A percentile compares a stretch with the other conserved stretches of the same genome.
phyloP scores from a whole-genome alignment of 1,284 basidiomycete species.

The Golubevia sp. region DNA sequence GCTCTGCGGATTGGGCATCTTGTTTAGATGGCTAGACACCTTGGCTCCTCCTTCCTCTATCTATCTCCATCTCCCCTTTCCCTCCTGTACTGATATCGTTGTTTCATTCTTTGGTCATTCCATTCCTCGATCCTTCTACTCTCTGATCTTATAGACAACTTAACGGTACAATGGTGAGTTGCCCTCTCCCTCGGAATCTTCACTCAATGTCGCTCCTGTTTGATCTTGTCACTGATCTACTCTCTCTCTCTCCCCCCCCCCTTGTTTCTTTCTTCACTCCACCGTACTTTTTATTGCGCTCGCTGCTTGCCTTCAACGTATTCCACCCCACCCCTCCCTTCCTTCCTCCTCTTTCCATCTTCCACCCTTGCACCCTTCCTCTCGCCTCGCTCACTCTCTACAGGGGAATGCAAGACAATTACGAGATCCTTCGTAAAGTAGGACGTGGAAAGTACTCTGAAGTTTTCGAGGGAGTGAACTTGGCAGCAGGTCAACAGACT shows the following conservation, averaged over 20 bases:
- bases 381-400: neutral
- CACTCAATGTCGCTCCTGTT: too few relatives aligned
- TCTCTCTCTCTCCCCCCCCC: neutral
- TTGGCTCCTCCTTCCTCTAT: too few relatives aligned
- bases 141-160: constrained; percentile 42
- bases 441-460: constrained; percentile 79
- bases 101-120: too few relatives aligned
- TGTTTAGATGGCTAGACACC: neutral
- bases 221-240: too few relatives aligned
- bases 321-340: neutral
- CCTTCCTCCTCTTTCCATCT: constrained; percentile 9
- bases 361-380: neutral
- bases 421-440: constrained; percentile 96
- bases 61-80: too few relatives aligned
- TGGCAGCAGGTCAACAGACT: constrained; percentile 71
- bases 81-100: too few relatives aligned
- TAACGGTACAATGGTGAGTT: constrained; percentile 46
- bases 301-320: constrained; percentile 70
- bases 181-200: neutral
- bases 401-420: constrained; percentile 79
- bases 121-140: too few relatives aligned
- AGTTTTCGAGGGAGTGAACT: constrained; percentile 95
- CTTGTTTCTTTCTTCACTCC: constrained; percentile 7
- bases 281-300: constrained; percentile 87
- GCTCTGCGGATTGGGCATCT: too few relatives aligned